These are phyloP conservation scores for Globisporangium camurandrum DNA, from an alignment of 352 stramenopile species.

Conservation along the genomic window DNA sequence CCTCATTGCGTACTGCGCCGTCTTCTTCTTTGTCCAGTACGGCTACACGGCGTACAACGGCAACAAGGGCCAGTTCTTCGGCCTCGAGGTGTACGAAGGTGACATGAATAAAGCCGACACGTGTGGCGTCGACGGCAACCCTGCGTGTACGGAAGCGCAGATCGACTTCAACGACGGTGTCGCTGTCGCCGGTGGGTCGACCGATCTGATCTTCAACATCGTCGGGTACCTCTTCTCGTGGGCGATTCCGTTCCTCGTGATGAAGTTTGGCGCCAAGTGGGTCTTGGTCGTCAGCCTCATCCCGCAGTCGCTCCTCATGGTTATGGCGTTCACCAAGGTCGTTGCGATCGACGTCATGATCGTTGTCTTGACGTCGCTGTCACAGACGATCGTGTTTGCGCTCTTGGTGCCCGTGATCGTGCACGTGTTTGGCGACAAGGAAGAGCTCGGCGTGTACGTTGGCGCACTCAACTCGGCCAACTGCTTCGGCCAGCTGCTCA, in stretches of 20 bases:
- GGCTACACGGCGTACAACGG: slow-evolving; percentile 48
- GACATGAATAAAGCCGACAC: slow-evolving; percentile 27
- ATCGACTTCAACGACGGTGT: slow-evolving; percentile 33
- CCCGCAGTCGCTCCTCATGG: slow-evolving; percentile 32
- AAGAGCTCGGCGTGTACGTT: slow-evolving; percentile 37
- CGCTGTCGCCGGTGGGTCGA: slow-evolving; percentile 25
- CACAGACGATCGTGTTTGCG: slow-evolving; percentile 32
- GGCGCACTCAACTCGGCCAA: slow-evolving; percentile 46
- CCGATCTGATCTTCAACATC: slow-evolving; percentile 30
- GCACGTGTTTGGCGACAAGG: slow-evolving; percentile 28
- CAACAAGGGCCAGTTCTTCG: slow-evolving; percentile 57
- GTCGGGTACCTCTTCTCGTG: slow-evolving; percentile 39
- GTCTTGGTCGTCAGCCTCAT: slow-evolving; percentile 22
- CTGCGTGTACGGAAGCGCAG: slow-evolving; percentile 24
- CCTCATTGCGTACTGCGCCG: slow-evolving; percentile 34
- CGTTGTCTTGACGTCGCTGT: slow-evolving; percentile 34
- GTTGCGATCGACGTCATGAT: slow-evolving; percentile 26
- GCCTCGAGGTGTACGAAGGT: slow-evolving; percentile 35
- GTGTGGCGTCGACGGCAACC: slow-evolving; percentile 14
- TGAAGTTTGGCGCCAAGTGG: slow-evolving; percentile 22
- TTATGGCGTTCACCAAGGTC: slow-evolving; percentile 32
- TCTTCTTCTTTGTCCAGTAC: slow-evolving; percentile 44
- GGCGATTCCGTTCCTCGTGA: slow-evolving; percentile 31
- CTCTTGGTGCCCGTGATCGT: slow-evolving; percentile 44
- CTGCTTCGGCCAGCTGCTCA: slow-evolving; percentile 43